phyloP scores from a whole-genome alignment of 495 filamentous ascomycete genomes.

The Chlorociboria aeruginascens region DNA sequence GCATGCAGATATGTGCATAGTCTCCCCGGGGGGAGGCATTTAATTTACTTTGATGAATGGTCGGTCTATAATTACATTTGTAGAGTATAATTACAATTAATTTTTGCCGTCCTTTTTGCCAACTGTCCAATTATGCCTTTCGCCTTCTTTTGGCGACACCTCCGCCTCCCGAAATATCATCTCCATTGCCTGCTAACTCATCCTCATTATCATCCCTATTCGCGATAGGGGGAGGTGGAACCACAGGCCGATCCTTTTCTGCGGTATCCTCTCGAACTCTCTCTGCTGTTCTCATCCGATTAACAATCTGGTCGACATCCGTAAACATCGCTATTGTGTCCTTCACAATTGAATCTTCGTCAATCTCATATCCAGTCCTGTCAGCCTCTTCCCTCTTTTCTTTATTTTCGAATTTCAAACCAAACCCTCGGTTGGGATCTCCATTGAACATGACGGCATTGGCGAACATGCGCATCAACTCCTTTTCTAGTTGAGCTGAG shows the following conservation, averaged over 20 bases:
- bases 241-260: background rate
- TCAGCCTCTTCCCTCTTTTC: conserved; percentile 21
- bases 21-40: background rate
- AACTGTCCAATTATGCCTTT: conserved; percentile 2
- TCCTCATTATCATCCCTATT: conserved; percentile 7
- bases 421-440: conserved; percentile 55
- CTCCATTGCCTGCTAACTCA: conserved; percentile 11
- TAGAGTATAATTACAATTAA: background rate
- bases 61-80: background rate
- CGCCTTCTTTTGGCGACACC: conserved; percentile 9
- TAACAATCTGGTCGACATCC: conserved; percentile 54
- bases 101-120: background rate
- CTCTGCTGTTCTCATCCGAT: conserved; percentile 48
- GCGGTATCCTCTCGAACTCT: conserved; percentile 17
- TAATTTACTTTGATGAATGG: background rate
- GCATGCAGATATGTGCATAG: background rate
- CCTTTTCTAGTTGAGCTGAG: conserved; percentile 84
- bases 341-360: conserved; percentile 52
- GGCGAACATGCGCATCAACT: conserved; percentile 93
- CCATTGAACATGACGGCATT: conserved; percentile 98
- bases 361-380: conserved; percentile 22
- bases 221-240: background rate
- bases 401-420: conserved; percentile 35
- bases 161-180: background rate
- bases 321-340: conserved; percentile 74